Evolutionary conservation across 2,329 filamentous ascomycete genomes (phyloP).

Genomic region (Calonectria pseudoturangicola): DNA sequence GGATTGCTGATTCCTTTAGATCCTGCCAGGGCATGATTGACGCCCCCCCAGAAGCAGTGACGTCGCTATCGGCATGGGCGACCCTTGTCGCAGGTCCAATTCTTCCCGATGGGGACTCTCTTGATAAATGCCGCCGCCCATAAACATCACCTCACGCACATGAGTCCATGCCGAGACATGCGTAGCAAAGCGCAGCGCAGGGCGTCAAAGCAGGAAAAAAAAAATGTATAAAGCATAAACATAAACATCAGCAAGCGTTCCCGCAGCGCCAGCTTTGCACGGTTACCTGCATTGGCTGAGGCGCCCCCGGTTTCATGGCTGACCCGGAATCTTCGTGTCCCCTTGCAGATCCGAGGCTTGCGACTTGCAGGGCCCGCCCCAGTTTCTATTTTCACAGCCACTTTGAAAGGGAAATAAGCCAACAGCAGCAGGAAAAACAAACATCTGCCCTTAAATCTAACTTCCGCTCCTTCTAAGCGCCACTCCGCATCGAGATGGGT

Average conservation of each 20-base stretch:
- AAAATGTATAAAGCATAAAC: slow-evolving; percentile 25
- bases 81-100: slow-evolving; percentile 37
- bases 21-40: slow-evolving; percentile 29
- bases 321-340: slow-evolving; percentile 38
- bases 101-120: slow-evolving; percentile 24
- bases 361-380: slow-evolving; percentile 17
- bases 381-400: slow-evolving; percentile 34
- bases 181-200: not conserved
- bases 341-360: slow-evolving; percentile 29
- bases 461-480: not conserved
- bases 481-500: slow-evolving; percentile 6
- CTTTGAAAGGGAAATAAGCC: not conserved
- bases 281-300: slow-evolving; percentile 41
- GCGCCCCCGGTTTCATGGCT: slow-evolving; percentile 50
- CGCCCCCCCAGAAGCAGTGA: slow-evolving; percentile 27
- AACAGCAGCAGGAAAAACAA: not conserved
- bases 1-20: slow-evolving; percentile 1
- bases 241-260: slow-evolving; percentile 19
- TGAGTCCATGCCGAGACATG: not conserved
- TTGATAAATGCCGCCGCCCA: slow-evolving; percentile 5
- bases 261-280: slow-evolving; percentile 14
- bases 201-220: slow-evolving; percentile 2
- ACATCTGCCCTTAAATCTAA: not conserved
- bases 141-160: not conserved
- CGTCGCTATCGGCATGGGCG: slow-evolving; percentile 31